Evolutionary conservation across 306 rosid genomes (phyloP), one percentile per base, ranked within the genome.

Genomic region (Macrotyloma uniflorum): DNA sequence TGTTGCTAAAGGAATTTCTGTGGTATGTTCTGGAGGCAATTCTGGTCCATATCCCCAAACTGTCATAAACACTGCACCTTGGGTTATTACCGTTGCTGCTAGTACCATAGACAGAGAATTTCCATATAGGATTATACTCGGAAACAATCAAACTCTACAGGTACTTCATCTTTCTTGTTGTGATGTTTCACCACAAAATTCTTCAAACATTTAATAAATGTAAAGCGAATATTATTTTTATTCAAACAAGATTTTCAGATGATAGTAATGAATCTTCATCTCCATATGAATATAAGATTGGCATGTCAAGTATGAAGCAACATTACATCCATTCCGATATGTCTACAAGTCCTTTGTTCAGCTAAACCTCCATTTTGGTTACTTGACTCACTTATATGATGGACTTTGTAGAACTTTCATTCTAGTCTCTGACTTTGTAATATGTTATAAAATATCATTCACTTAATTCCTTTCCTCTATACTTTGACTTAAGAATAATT

Each of bases 31-130:
- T 22, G 94, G 85, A 57, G 90, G 94, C 74, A 90, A 90, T 67
- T 84, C 88, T 42, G 91, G 94, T 5, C 89, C 91, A 11, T 83
- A 80, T 73, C 46, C 94, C 79, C 94, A 88, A 74, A 86, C 90
- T 38, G 90, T 86, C 65, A 88, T 84, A 57, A 90, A 88, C 49
- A 84, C 89, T 12, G 84, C 91, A 10, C 93, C 91, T 10, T 89
- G 91, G 93, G 11, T 90, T 67, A 78, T 87, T 20, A 87, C 91
- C 14, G 88, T 89, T 14, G 91, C 90, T 11, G 93, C 91, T 2
- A 85, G 87, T 71, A 90, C 88, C 57, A 79, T 87, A 4, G 90
- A 90, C 67, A 84, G 91, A 82, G 86, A 87, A 43, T 90, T 88
- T 58, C 90, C 88, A 13, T 80, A 85, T 36, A 12, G 6, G 5